These are phyloP conservation scores for Ulota crispa DNA, from an alignment of 225 moss, liverwort and hornwort species.

Conservation along the genomic window DNA sequence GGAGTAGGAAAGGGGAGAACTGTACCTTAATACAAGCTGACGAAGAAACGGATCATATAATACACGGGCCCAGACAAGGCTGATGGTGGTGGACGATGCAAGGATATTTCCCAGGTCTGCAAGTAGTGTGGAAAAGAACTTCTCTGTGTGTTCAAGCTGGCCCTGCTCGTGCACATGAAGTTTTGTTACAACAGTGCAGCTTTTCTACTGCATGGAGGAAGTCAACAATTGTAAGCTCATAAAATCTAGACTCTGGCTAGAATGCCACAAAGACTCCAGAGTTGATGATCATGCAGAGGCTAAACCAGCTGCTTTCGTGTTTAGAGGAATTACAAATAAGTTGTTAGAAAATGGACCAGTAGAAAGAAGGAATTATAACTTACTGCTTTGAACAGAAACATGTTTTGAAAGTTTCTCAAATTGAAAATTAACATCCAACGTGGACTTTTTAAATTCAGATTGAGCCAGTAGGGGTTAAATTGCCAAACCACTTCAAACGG, in stretches of 20 bases:
- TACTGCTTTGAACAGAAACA: neutral
- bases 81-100: conserved; percentile 52
- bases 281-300: neutral
- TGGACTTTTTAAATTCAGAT: neutral
- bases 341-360: neutral
- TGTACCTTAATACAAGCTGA: conserved; percentile 79
- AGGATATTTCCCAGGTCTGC: conserved; percentile 67
- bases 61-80: conserved; percentile 71
- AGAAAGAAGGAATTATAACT: neutral
- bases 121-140: conserved; percentile 54
- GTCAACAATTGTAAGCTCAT: neutral
- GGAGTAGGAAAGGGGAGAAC: neutral
- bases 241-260: conserved; percentile 3
- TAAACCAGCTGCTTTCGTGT: neutral
- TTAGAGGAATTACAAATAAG: neutral
- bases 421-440: neutral
- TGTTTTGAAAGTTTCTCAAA: neutral
- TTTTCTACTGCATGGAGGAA: neutral
- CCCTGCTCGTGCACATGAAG: conserved; percentile 40
- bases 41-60: conserved; percentile 81
- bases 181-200: neutral
- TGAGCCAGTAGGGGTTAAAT: neutral
- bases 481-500: neutral
- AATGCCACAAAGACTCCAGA: neutral
- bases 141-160: conserved; percentile 48